Evolutionary conservation across 495 filamentous ascomycete genomes (phyloP).

Genomic region (Aspergillus baeticus): DNA sequence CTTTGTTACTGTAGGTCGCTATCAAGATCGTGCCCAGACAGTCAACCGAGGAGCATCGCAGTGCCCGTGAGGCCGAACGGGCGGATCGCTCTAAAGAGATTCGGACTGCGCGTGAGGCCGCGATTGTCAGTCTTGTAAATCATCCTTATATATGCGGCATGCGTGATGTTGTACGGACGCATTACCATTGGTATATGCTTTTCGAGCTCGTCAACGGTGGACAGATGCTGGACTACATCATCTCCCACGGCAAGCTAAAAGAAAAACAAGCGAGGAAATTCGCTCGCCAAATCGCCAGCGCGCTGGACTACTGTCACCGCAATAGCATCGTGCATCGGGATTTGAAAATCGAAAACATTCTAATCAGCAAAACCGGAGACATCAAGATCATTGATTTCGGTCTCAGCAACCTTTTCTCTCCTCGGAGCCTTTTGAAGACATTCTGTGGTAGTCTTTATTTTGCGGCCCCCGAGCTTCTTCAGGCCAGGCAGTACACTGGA

Average conservation of each 20-base stretch:
- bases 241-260: slow-evolving; percentile 94
- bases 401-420: slow-evolving; percentile 93
- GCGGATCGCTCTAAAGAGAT: slow-evolving; percentile 97
- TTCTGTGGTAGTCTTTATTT: slow-evolving; percentile 99
- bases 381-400: slow-evolving; percentile 99
- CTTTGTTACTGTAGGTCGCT: slow-evolving; percentile 63
- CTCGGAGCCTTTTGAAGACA: slow-evolving; percentile 83
- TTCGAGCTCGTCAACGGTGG: slow-evolving; percentile 99
- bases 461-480: slow-evolving; percentile 90
- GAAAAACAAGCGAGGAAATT: slow-evolving; percentile 99
- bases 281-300: slow-evolving; percentile 93
- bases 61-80: slow-evolving; percentile 74
- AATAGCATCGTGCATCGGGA: slow-evolving; percentile 99
- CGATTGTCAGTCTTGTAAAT: slow-evolving; percentile 91
- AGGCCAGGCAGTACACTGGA: slow-evolving; percentile 90
- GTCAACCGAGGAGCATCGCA: slow-evolving; percentile 82
- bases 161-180: slow-evolving; percentile 90
- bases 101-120: slow-evolving; percentile 91
- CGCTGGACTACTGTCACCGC: slow-evolving; percentile 97
- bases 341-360: slow-evolving; percentile 98
- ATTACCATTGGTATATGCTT: slow-evolving; percentile 99
- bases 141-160: slow-evolving; percentile 98
- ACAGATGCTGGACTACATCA: slow-evolving; percentile 99
- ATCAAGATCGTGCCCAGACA: slow-evolving; percentile 97
- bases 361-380: slow-evolving; percentile 98